A percentile compares a stretch with the other conserved stretches of the same genome.
Conservation (phyloP, 495 filamentous ascomycete genomes). For the Thermothielavioides terrestris region DNA sequence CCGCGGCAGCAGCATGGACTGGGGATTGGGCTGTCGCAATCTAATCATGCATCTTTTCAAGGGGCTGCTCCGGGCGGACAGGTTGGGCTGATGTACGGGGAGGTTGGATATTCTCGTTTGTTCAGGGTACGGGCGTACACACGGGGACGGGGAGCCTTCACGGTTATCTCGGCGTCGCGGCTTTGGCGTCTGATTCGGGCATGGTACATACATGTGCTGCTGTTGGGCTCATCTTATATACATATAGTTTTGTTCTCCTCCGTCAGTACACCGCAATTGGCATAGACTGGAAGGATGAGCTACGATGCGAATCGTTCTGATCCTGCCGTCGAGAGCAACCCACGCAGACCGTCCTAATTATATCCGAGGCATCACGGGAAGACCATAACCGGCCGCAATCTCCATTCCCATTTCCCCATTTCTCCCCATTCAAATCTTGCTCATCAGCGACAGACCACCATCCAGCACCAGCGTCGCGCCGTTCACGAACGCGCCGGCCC, state of each 20-base stretch:
- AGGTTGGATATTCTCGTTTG: not conserved
- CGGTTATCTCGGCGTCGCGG: not conserved
- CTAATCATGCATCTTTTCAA: not conserved
- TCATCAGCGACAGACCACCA: slow-evolving; percentile 44
- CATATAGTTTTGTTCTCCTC: too few relatives aligned
- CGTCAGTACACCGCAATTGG: not conserved
- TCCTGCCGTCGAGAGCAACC: too few relatives aligned
- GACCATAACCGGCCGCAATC: not conserved
- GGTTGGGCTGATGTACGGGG: not conserved
- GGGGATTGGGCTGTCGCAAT: not conserved
- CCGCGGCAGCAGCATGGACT: too few relatives aligned
- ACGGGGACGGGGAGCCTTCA: too few relatives aligned
- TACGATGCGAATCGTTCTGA: too few relatives aligned
- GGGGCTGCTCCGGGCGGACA: not conserved
- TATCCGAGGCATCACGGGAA: too few relatives aligned
- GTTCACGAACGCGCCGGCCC: slow-evolving; percentile 66
- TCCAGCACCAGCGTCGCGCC: slow-evolving; percentile 69
- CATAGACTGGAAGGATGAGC: too few relatives aligned
- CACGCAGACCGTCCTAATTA: too few relatives aligned
- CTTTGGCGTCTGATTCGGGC: not conserved
- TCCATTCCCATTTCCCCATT: not conserved
- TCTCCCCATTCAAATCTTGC: slow-evolving; percentile 23
- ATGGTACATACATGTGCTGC: too few relatives aligned
- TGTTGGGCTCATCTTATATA: too few relatives aligned
- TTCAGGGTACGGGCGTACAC: not conserved